Conservation (phyloP, 495 filamentous ascomycete genomes). For the Talaromyces nanjingensis region DNA sequence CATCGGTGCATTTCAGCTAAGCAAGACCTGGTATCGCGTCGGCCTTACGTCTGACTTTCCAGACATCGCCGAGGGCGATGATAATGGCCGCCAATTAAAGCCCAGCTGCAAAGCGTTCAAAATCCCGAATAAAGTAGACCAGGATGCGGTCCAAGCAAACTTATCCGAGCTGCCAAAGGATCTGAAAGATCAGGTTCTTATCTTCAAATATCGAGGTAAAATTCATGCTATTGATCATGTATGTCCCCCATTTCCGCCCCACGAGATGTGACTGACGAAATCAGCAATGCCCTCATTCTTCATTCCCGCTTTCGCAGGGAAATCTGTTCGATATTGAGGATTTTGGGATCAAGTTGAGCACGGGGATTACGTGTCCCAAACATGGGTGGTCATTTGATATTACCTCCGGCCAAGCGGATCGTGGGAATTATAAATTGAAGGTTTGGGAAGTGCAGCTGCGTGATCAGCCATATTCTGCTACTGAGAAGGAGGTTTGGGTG, state of each 20-base stretch:
- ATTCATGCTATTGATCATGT: conserved; percentile 56
- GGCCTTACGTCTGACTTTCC: conserved; percentile 46
- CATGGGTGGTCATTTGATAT: conserved; percentile 58
- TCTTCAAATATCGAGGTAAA: conserved; percentile 51
- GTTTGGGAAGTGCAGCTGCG: conserved; percentile 54
- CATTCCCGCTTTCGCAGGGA: conserved; percentile 49
- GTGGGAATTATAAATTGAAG: conserved; percentile 50
- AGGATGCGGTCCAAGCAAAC: conserved; percentile 21
- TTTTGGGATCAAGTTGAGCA: conserved; percentile 33
- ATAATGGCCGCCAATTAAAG: conserved; percentile 22
- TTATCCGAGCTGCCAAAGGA: conserved; percentile 34
- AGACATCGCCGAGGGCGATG: conserved; percentile 30
- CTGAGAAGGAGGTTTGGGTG: conserved; percentile 52
- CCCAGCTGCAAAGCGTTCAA: conserved; percentile 50
- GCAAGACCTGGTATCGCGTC: conserved; percentile 18
- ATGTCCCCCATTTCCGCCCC: conserved; percentile 12
- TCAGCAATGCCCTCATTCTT: conserved; percentile 55
- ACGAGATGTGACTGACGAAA: neutral
- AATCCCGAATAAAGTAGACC: conserved; percentile 34
- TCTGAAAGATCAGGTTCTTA: conserved; percentile 49
- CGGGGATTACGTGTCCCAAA: conserved; percentile 52
- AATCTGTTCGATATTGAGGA: conserved; percentile 57
- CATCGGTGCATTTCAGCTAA: neutral
- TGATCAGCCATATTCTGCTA: conserved; percentile 15
- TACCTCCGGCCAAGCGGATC: conserved; percentile 46